Conservation (phyloP, 208 protist species). For the Strigomonas culicis region DNA sequence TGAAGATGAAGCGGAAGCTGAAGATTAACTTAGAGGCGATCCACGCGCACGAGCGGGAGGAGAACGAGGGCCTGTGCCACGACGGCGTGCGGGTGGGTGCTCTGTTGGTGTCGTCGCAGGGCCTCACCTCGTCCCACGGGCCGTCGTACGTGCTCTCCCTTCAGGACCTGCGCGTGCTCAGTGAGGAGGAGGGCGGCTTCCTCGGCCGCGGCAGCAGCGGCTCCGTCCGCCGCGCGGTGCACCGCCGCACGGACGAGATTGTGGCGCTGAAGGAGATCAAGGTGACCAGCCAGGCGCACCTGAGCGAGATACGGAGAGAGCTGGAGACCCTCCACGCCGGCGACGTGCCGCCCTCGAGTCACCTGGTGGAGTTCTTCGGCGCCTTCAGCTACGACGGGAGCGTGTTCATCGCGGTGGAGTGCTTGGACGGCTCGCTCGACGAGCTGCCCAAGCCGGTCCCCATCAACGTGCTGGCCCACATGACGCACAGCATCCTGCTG, state of each 20-base stretch:
- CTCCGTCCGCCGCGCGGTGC: conserved; percentile 57
- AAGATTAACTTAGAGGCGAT: conserved; percentile 82
- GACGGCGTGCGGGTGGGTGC: conserved; percentile 71
- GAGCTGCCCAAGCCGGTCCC: conserved; percentile 56
- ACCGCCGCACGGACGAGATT: conserved; percentile 45
- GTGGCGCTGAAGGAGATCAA: conserved; percentile 90
- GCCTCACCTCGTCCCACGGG: conserved; percentile 45
- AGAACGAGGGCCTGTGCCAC: conserved; percentile 33
- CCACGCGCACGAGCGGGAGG: conserved; percentile 35
- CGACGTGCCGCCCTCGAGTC: conserved; percentile 19
- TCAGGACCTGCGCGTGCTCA: conserved; percentile 58
- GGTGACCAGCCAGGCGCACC: conserved; percentile 59
- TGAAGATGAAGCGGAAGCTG: conserved; percentile 22
- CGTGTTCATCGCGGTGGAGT: conserved; percentile 91
- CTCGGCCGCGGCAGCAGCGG: conserved; percentile 84
- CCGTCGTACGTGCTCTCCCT: conserved; percentile 72
- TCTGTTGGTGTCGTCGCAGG: conserved; percentile 71
- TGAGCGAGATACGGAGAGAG: conserved; percentile 80
- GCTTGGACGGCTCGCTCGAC: conserved; percentile 87
- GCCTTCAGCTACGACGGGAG: conserved; percentile 86
- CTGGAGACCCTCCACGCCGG: conserved; percentile 76
- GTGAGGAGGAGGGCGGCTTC: conserved; percentile 45
- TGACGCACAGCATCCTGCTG: conserved; percentile 76
- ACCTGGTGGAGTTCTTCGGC: conserved; percentile 87
- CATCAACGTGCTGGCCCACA: conserved; percentile 41